Evolutionary conservation across 1,139 yeast species (phyloP), one percentile per base, ranked within the genome.

Genomic region (Pichia sp.): DNA sequence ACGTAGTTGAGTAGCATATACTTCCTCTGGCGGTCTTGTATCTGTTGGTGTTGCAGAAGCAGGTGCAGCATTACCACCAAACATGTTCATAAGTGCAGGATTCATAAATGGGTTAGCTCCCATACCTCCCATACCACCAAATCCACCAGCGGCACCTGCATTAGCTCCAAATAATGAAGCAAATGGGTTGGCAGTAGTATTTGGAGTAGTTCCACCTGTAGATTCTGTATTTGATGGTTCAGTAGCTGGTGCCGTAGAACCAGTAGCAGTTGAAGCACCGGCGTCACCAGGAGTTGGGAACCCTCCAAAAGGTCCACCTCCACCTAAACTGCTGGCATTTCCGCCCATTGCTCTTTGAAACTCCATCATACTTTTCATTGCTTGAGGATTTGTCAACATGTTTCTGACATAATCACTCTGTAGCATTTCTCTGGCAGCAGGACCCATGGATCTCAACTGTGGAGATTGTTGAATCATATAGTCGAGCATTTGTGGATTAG

Each of bases 11-110:
- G 72, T 62, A 62, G 85, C 96, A 64, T 83, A 92, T 51, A 95
- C 75, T 64, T 87, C 97, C 69, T 92, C 98, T 9, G 97, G 97
- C 3, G 98, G 97, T 60, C 97, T 75, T 51, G 65, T 83, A 58
- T 90, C 97, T 11, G 67, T 75, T n/a, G 59, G 54, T 33, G 62
- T 56, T 5, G 44, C 40, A 16, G 44, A 37, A 4, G 42, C 38
- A 9, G 33, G 42, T 45, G 51, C 45, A 16, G 45, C 46, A 11
- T 60, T 61, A 7, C 29, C 65, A 23, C 77, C 76, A 47, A 77
- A 64, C 38, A 68, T 58, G 36, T 64, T 65, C 41, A 70, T 49
- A 41, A 71, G 37, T 29, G 44, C 43, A 11, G 46, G 48, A 39
- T 69, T 68, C 39, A 67, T 36, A 50, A 46, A 57, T 27, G 65